Conservation (phyloP, 148 eudicot species). For the Chenopodium formosanum region DNA sequence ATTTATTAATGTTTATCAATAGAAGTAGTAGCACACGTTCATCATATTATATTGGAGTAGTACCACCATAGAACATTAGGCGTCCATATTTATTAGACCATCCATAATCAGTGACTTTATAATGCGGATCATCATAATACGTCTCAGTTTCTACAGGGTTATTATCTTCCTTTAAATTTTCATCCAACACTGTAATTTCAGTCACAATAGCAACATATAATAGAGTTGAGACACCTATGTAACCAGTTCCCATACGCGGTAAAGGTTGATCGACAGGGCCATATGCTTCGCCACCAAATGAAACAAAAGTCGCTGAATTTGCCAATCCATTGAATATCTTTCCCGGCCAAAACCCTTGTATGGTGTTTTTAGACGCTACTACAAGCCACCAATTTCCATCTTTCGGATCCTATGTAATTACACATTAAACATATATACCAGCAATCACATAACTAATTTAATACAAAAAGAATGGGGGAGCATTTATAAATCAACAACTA, state of each 20-base stretch:
- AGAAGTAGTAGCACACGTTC: no score
- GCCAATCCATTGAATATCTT: conserved; percentile 4
- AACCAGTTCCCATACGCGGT: conserved; percentile 14
- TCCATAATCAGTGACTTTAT: not conserved
- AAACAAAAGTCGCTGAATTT: not conserved
- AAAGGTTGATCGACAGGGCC: not conserved
- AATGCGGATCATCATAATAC: not conserved
- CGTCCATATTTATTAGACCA: not conserved
- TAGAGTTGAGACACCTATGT: not conserved
- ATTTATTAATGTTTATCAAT: no score
- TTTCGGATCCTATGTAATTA: not conserved
- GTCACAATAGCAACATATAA: no score
- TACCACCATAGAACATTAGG: not conserved
- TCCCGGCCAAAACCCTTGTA: conserved; percentile 6
- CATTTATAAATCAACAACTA: no score
- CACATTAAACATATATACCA: no score
- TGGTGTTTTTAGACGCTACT: not conserved
- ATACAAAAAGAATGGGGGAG: no score
- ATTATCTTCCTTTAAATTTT: no score
- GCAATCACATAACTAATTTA: no score
- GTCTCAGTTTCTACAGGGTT: no score
- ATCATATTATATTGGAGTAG: not conserved
- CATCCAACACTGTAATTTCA: no score
- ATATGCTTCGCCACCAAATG: not conserved
- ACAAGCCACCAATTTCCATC: conserved; percentile 12